A percentile compares a stretch with the other conserved stretches of the same genome.
phyloP scores from a whole-genome alignment of 305 asterid genomes.

The Solanum hybrid region DNA sequence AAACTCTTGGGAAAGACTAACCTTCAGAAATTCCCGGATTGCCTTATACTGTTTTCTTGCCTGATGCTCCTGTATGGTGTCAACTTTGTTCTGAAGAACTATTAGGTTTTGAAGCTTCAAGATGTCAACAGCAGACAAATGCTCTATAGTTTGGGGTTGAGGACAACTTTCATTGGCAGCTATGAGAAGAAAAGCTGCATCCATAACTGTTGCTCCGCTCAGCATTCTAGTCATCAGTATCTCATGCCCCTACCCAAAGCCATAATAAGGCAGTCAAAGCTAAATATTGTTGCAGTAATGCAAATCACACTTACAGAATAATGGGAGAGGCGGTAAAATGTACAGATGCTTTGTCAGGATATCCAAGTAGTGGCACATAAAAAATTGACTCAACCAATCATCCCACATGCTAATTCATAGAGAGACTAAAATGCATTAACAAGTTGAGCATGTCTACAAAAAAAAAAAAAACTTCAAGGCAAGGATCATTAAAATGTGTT shows the following conservation, averaged over 20 bases:
- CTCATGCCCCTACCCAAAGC: not conserved
- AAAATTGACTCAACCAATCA: not conserved
- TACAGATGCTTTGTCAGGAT: not conserved
- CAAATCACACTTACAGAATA: not conserved
- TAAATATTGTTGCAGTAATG: too few relatives aligned
- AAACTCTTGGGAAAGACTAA: not conserved
- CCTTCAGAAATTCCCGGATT: not conserved
- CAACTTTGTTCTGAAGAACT: not conserved
- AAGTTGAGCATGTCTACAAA: not conserved
- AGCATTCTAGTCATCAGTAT: not conserved
- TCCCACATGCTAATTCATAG: not conserved
- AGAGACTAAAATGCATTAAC: not conserved
- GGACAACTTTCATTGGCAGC: not conserved
- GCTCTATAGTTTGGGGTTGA: not conserved
- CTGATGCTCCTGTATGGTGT: not conserved
- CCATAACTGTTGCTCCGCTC: not conserved
- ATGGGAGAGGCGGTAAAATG: not conserved
- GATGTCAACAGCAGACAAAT: not conserved
- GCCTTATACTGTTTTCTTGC: not conserved
- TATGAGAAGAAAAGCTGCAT: not conserved
- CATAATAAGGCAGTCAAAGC: not conserved
- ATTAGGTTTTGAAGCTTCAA: not conserved
- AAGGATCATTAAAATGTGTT: not conserved
- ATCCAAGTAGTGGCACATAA: not conserved
- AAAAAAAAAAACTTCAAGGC: not conserved